These are phyloP conservation scores for Russula foetens DNA, from an alignment of 768 basidiomycete genomes.

Conservation along the genomic window DNA sequence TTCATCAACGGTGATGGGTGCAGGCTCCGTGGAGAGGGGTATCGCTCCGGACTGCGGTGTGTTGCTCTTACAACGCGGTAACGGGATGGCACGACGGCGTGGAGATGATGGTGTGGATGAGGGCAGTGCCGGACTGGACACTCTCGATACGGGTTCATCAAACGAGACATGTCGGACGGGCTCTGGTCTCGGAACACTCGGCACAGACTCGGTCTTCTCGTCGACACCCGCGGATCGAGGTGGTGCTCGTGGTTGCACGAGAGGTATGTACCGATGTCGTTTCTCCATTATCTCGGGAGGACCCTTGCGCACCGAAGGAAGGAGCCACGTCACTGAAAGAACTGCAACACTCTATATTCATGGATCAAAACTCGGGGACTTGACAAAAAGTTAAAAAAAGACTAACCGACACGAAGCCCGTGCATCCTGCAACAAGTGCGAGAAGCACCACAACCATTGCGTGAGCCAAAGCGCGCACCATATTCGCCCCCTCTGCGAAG, in stretches of 20 bases:
- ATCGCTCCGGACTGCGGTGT: not conserved
- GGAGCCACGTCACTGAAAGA: constrained; percentile 9
- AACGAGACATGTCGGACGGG: constrained; percentile 14
- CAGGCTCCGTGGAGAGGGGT: not conserved
- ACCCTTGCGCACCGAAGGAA: constrained; percentile 1
- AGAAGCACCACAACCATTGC: not conserved
- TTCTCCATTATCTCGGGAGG: not conserved
- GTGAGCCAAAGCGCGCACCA: not conserved
- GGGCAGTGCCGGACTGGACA: not conserved
- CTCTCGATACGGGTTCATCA: not conserved
- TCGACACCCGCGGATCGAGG: not conserved
- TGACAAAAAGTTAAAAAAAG: not conserved
- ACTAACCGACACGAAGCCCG: constrained; percentile 16
- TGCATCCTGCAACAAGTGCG: constrained; percentile 5
- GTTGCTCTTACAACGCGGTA: constrained; percentile 1
- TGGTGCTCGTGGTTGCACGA: not conserved
- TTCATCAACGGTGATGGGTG: not conserved
- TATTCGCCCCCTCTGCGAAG: constrained; percentile 3
- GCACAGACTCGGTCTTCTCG: not conserved
- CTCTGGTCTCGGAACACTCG: not conserved
- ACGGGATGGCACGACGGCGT: not conserved
- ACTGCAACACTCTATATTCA: constrained; percentile 9
- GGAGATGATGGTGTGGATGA: not conserved
- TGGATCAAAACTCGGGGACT: not conserved
- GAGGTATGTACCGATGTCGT: not conserved